Conservation (phyloP, 805 yeast species). For the Jamesozyma piceae region DNA sequence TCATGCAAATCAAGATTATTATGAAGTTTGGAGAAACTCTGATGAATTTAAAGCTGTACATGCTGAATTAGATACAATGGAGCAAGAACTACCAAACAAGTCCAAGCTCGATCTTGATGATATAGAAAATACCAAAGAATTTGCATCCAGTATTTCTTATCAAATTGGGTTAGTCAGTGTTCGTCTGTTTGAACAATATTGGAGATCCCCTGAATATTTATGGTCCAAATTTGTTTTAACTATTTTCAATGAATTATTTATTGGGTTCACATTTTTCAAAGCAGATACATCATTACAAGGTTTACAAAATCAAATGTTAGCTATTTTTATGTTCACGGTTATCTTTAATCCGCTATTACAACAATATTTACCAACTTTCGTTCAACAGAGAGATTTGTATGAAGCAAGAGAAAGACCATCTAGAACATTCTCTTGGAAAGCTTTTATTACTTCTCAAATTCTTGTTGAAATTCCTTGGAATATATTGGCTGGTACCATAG, state of each 20-base stretch:
- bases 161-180: conserved; percentile 41
- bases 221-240: conserved; percentile 53
- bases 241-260: conserved; percentile 48
- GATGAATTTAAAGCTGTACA: conserved; percentile 49
- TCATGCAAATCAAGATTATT: no score
- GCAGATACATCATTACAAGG: conserved; percentile 57
- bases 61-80: conserved; percentile 56
- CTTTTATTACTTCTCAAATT: conserved; percentile 53
- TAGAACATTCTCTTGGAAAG: conserved; percentile 57
- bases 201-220: conserved; percentile 56
- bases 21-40: no score
- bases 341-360: conserved; percentile 48
- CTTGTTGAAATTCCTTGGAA: conserved; percentile 62
- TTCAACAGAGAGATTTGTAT: conserved; percentile 53
- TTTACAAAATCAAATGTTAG: conserved; percentile 74
- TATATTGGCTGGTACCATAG: conserved; percentile 49
- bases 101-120: conserved; percentile 25
- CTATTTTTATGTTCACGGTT: conserved; percentile 59
- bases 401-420: conserved; percentile 70
- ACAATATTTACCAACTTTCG: conserved; percentile 55
- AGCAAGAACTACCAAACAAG: conserved; percentile 39
- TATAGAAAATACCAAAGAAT: conserved; percentile 31
- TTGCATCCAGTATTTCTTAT: conserved; percentile 34
- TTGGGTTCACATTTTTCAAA: conserved; percentile 67
- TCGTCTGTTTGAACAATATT: conserved; percentile 55